phyloP scores from a whole-genome alignment of 2,329 filamentous ascomycete genomes.

The Albophoma yamanashiensis region DNA sequence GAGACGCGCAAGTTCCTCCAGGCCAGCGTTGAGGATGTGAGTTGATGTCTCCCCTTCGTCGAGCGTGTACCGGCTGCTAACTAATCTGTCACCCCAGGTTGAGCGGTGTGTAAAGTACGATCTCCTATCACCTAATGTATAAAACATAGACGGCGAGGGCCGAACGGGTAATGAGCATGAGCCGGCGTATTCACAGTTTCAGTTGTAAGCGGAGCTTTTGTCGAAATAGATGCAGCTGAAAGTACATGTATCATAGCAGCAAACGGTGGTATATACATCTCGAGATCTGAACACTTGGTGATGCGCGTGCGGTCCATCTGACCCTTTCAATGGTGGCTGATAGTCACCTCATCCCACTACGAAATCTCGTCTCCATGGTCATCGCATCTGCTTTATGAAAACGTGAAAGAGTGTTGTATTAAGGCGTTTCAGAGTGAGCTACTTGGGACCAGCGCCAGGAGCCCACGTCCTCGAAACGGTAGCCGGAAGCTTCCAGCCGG shows the following conservation, averaged over 20 bases:
- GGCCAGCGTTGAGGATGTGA: slow-evolving; percentile 77
- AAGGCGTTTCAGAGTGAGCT: background rate
- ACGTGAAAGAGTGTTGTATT: background rate
- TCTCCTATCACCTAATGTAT: slow-evolving; percentile 78
- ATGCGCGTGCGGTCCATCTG: background rate
- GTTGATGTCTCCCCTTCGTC: slow-evolving; percentile 21
- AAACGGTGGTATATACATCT: background rate
- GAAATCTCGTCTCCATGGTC: no score
- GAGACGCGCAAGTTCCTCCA: slow-evolving; percentile 85
- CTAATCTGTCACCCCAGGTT: slow-evolving; percentile 37
- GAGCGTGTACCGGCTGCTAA: slow-evolving; percentile 4
- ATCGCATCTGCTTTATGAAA: background rate
- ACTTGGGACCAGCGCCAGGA: background rate
- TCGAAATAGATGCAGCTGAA: background rate
- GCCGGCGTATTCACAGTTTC: background rate
- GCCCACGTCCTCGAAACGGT: background rate
- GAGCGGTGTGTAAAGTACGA: slow-evolving; percentile 89
- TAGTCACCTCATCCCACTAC: background rate
- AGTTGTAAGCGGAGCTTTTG: background rate
- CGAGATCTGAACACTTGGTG: background rate
- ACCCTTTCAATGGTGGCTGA: background rate
- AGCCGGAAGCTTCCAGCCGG: background rate
- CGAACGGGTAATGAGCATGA: background rate
- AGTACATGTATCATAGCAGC: background rate
- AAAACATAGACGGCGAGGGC: slow-evolving; percentile 13